Conservation (phyloP, 805 yeast genomes). For the Ogataea pini region DNA sequence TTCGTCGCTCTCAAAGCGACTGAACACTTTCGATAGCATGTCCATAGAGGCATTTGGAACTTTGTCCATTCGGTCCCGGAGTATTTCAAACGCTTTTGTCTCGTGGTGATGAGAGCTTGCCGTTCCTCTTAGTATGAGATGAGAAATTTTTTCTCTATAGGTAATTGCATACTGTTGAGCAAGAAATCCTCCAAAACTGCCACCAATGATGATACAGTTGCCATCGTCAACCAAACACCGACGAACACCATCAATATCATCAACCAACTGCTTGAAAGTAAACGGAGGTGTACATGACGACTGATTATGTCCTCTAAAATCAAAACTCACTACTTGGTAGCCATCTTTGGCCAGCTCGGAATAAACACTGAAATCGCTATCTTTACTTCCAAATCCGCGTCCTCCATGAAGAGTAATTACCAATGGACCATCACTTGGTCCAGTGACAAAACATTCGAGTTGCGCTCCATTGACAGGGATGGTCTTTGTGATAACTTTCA, state of each 20-base stretch:
- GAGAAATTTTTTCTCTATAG: constrained; percentile 18
- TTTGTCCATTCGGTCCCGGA: constrained; percentile 15
- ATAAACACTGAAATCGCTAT: constrained; percentile 25
- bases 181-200: constrained; percentile 30
- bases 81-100: constrained; percentile 17
- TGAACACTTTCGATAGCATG: constrained; percentile 27
- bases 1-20: constrained; percentile 26
- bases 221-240: constrained; percentile 16
- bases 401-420: constrained; percentile 31
- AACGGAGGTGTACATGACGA: constrained; percentile 27
- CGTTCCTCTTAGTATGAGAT: constrained; percentile 26
- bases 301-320: constrained; percentile 28
- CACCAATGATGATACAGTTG: constrained; percentile 25
- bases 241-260: constrained; percentile 26
- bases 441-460: constrained; percentile 22
- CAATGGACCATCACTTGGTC: constrained; percentile 13
- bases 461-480: constrained; percentile 15
- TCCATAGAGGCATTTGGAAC: constrained; percentile 23
- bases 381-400: constrained; percentile 27
- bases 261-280: constrained; percentile 26
- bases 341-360: constrained; percentile 21
- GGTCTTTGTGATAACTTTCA: background rate
- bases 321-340: constrained; percentile 27
- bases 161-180: constrained; percentile 31
- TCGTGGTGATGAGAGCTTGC: constrained; percentile 30